Conservation (phyloP, 441 rosid species). For the Arabidopsis lyrata region DNA sequence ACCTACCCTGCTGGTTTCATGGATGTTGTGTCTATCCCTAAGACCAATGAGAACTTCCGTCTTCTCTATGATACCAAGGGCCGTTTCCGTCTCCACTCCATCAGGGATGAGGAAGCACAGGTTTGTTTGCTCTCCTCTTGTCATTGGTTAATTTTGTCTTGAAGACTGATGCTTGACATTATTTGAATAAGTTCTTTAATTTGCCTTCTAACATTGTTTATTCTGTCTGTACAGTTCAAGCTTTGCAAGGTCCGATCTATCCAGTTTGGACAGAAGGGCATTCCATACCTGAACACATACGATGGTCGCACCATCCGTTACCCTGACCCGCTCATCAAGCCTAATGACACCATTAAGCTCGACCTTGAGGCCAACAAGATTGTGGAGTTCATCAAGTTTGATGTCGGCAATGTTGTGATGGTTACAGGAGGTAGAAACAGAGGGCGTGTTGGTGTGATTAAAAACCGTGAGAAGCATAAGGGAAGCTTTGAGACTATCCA, state of each 20-base stretch:
- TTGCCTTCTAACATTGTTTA: neutral
- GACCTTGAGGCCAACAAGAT: conserved; percentile 80
- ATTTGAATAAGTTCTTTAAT: neutral
- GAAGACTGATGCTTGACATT: neutral
- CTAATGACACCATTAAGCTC: conserved; percentile 79
- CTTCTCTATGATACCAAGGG: conserved; percentile 85
- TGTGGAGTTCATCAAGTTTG: conserved; percentile 76
- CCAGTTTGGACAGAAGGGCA: conserved; percentile 75
- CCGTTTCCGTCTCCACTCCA: conserved; percentile 74
- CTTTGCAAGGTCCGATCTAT: conserved; percentile 78
- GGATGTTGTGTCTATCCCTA: conserved; percentile 85
- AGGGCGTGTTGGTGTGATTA: conserved; percentile 82
- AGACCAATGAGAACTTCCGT: conserved; percentile 79
- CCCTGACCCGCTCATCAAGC: conserved; percentile 79
- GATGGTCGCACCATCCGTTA: conserved; percentile 84
- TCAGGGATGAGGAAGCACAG: conserved; percentile 83
- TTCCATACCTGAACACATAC: conserved; percentile 75
- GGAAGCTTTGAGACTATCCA: conserved; percentile 86
- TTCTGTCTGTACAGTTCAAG: conserved; percentile 59
- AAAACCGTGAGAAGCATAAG: conserved; percentile 83
- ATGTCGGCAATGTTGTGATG: conserved; percentile 84
- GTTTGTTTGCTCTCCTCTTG: conserved; percentile 49
- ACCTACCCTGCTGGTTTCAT: conserved; percentile 83
- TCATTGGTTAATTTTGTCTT: neutral
- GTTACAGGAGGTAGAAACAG: conserved; percentile 85